These are phyloP conservation scores for Moelleriella libera DNA, from an alignment of 2,329 filamentous ascomycete species.

Conservation along the genomic window DNA sequence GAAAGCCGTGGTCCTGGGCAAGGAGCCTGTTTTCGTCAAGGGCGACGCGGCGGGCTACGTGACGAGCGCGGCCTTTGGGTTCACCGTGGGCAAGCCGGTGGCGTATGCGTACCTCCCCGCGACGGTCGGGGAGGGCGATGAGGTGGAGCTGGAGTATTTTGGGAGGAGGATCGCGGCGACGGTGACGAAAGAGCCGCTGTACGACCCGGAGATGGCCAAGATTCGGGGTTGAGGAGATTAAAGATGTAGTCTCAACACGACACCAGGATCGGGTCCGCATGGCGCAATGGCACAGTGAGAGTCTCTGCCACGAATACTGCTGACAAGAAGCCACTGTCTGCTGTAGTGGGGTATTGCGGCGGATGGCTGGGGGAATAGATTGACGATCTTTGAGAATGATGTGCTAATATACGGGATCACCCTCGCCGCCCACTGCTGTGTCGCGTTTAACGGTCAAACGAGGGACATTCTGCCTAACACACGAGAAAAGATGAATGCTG, in stretches of 20 bases:
- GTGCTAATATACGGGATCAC: too few relatives aligned
- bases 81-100: constrained; percentile 41
- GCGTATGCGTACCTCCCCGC: constrained; percentile 44
- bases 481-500: too few relatives aligned
- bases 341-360: too few relatives aligned
- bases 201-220: constrained; percentile 6
- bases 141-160: constrained; percentile 49
- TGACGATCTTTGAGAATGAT: too few relatives aligned
- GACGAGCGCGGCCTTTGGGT: constrained; percentile 46
- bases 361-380: too few relatives aligned
- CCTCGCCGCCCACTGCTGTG: too few relatives aligned
- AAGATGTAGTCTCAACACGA: background rate
- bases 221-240: background rate
- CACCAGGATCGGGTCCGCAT: background rate
- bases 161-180: constrained; percentile 38
- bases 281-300: too few relatives aligned
- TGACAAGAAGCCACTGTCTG: too few relatives aligned
- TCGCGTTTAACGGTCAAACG: too few relatives aligned
- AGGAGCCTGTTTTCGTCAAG: constrained; percentile 42
- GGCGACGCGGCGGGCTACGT: constrained; percentile 39
- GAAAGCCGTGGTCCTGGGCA: constrained; percentile 41
- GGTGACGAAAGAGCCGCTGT: constrained; percentile 30
- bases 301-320: too few relatives aligned
- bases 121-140: constrained; percentile 27
- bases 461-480: too few relatives aligned